phyloP scores from a whole-genome alignment of 176 grass and related monocot species.

The Eleusine indica region DNA sequence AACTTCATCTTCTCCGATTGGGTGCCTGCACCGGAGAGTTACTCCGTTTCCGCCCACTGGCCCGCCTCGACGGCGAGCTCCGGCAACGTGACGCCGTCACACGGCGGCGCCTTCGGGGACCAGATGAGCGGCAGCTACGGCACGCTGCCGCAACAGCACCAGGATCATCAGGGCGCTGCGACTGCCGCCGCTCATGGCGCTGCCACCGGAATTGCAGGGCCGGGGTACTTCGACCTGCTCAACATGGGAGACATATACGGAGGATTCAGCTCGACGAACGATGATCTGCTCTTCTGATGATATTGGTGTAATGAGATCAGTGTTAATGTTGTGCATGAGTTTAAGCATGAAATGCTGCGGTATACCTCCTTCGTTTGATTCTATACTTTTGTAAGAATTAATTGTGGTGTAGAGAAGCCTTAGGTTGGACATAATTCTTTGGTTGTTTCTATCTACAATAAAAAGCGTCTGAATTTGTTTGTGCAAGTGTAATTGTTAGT shows the following conservation, averaged over 20 bases:
- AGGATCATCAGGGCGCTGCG: constrained; percentile 26
- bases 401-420: constrained; percentile 23
- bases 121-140: constrained; percentile 57
- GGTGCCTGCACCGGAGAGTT: constrained; percentile 45
- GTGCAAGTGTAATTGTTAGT: constrained; percentile 34
- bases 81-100: constrained; percentile 54
- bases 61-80: constrained; percentile 51
- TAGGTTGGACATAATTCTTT: constrained; percentile 65
- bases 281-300: constrained; percentile 69
- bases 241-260: constrained; percentile 70
- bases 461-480: constrained; percentile 34
- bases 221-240: constrained; percentile 71
- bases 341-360: constrained; percentile 25
- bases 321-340: constrained; percentile 33
- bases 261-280: constrained; percentile 47
- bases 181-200: neutral
- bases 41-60: constrained; percentile 53
- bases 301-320: neutral
- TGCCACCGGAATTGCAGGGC: constrained; percentile 25
- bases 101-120: constrained; percentile 45
- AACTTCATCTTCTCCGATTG: constrained; percentile 70
- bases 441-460: constrained; percentile 33
- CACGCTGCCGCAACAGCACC: constrained; percentile 38
- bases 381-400: constrained; percentile 45
- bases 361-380: constrained; percentile 40